Conservation (phyloP, 331 rosid genomes). For the Erythrophleum ivorense region DNA sequence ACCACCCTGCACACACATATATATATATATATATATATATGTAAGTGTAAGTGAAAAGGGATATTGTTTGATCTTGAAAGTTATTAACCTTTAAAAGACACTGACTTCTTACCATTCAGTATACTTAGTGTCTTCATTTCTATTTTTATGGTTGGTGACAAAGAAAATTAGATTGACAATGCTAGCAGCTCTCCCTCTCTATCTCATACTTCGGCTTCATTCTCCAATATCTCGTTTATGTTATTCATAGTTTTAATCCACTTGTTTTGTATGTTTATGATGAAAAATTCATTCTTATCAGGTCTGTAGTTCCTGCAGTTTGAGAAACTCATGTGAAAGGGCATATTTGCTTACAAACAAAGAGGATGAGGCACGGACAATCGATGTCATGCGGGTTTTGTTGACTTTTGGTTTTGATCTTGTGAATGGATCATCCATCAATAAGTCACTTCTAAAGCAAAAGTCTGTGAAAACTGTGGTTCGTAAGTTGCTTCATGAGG, state of each 20-base stretch:
- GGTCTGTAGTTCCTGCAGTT: slow-evolving; percentile 99
- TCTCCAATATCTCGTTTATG: slow-evolving; percentile 15
- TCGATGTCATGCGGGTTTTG: slow-evolving; percentile 87
- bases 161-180: slow-evolving; percentile 18
- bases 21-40: no score
- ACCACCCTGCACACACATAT: not conserved
- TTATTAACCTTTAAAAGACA: not conserved
- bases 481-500: slow-evolving; percentile 89
- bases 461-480: slow-evolving; percentile 82
- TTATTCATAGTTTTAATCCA: not conserved
- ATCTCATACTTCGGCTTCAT: not conserved
- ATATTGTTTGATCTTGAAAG: slow-evolving; percentile 34
- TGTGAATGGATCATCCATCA: slow-evolving; percentile 59
- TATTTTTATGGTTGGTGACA: slow-evolving; percentile 16
- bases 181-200: not conserved
- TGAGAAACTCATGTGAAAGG: slow-evolving; percentile 88
- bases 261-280: slow-evolving; percentile 35
- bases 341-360: slow-evolving; percentile 82
- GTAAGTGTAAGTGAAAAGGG: slow-evolving; percentile 1
- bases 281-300: slow-evolving; percentile 50
- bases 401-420: slow-evolving; percentile 85
- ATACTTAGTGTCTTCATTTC: not conserved
- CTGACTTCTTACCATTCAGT: not conserved
- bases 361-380: slow-evolving; percentile 91
- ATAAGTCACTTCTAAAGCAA: slow-evolving; percentile 71